phyloP scores from a whole-genome alignment of 108 stramenopile genomes.

The Seminavis robusta region DNA sequence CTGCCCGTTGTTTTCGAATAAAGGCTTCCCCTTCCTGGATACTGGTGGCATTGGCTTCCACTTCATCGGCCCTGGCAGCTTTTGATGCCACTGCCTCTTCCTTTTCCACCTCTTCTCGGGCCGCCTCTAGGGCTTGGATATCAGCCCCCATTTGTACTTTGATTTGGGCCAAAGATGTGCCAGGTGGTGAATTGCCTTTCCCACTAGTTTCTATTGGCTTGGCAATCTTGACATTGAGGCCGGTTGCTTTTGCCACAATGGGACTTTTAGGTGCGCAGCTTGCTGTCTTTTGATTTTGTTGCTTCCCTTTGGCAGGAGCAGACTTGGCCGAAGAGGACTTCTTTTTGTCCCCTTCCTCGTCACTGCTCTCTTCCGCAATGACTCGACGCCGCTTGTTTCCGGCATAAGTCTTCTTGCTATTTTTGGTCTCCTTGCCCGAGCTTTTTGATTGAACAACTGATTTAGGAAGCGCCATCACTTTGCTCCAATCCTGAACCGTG shows the following conservation, averaged over 20 bases:
- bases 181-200: background rate
- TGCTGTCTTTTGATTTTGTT: background rate
- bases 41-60: background rate
- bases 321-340: too few relatives aligned
- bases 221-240: slow-evolving; percentile 14
- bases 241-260: slow-evolving; percentile 1
- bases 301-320: background rate
- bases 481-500: slow-evolving; percentile 31
- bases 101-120: slow-evolving; percentile 32
- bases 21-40: too few relatives aligned
- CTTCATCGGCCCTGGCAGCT: background rate
- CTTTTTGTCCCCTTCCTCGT: slow-evolving; percentile 19
- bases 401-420: background rate
- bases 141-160: slow-evolving; percentile 41
- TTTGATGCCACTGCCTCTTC: slow-evolving; percentile 10
- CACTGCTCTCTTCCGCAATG: slow-evolving; percentile 16
- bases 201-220: background rate
- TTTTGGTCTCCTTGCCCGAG: background rate
- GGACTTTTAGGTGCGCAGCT: background rate
- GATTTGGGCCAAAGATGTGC: slow-evolving; percentile 31
- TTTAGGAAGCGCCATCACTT: slow-evolving; percentile 2
- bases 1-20: slow-evolving; percentile 3
- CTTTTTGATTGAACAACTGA: background rate
- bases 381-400: slow-evolving; percentile 9
- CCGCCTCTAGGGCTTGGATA: slow-evolving; percentile 16